Evolutionary conservation across 257 asterid species (phyloP).

Genomic region (Pogostemon cablin): DNA sequence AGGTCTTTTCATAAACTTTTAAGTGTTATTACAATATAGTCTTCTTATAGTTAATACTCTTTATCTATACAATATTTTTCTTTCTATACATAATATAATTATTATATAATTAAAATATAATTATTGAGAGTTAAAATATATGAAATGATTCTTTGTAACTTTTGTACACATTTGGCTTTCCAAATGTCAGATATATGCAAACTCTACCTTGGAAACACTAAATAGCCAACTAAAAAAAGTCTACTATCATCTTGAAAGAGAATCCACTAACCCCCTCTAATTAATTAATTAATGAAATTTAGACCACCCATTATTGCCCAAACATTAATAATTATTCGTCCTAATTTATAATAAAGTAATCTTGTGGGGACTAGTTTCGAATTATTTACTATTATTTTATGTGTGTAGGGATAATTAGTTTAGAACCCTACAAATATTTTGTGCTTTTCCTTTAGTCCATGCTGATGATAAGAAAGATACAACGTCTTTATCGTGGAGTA

Average conservation of each 20-base stretch:
- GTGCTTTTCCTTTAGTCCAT: conserved; percentile 21
- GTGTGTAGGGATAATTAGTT: conserved; percentile 23
- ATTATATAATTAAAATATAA: too few species aligned
- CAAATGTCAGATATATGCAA: conserved; percentile 27
- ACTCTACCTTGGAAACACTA: conserved; percentile 32
- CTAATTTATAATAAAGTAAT: conserved; percentile 30
- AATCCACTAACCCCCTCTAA: conserved; percentile 40
- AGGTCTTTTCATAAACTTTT: too few species aligned
- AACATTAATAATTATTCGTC: conserved; percentile 37
- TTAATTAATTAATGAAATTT: conserved; percentile 48
- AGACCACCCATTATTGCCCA: conserved; percentile 49
- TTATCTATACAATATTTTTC: too few species aligned
- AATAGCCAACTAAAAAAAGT: conserved; percentile 37
- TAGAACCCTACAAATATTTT: conserved; percentile 12
- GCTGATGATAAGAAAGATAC: conserved; percentile 34
- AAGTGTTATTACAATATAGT: too few species aligned
- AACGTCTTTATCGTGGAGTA: conserved; percentile 43
- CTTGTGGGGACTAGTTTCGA: conserved; percentile 25
- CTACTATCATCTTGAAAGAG: conserved; percentile 39
- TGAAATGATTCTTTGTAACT: conserved; percentile 35
- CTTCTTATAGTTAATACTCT: too few species aligned
- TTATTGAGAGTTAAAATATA: conserved; percentile 12
- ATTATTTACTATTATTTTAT: conserved; percentile 7
- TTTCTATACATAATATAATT: too few species aligned
- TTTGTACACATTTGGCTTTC: conserved; percentile 42